Percentiles rank a stretch among this genome's conserved stretches.
Evolutionary conservation across 176 grass and related monocot genomes (phyloP).

Genomic region (Avena insularis): DNA sequence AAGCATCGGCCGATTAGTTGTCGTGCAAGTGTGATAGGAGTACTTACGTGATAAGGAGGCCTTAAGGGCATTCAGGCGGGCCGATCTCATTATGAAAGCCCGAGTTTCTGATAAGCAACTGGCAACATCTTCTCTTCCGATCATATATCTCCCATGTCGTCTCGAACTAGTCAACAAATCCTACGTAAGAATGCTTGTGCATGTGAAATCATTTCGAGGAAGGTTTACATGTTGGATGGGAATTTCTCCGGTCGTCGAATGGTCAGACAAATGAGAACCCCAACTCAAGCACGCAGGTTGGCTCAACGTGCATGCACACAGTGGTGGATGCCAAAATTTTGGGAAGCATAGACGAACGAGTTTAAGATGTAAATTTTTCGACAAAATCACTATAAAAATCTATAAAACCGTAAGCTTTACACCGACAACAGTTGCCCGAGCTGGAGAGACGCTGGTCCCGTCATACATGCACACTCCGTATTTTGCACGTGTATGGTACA

Average conservation of each 20-base stretch:
- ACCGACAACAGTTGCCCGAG: no score
- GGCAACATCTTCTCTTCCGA: background rate
- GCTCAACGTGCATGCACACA: background rate
- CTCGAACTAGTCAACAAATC: background rate
- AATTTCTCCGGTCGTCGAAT: no score
- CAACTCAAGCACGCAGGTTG: no score
- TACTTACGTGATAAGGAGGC: background rate
- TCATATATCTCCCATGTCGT: background rate
- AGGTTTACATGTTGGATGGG: background rate
- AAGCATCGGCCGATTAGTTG: background rate
- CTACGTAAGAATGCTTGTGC: background rate
- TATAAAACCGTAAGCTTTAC: no score
- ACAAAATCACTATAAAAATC: no score
- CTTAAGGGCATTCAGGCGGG: background rate
- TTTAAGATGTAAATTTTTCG: no score
- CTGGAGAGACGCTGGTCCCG: no score
- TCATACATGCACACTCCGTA: no score
- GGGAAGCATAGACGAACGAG: no score
- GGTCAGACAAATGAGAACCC: no score
- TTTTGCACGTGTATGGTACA: background rate
- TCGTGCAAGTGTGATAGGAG: background rate
- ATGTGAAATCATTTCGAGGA: conserved; percentile 5
- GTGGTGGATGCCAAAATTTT: no score
- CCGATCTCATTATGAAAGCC: background rate
- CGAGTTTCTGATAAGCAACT: background rate